phyloP scores from a whole-genome alignment of 108 stramenopile species.

The Fragilaria radians region DNA sequence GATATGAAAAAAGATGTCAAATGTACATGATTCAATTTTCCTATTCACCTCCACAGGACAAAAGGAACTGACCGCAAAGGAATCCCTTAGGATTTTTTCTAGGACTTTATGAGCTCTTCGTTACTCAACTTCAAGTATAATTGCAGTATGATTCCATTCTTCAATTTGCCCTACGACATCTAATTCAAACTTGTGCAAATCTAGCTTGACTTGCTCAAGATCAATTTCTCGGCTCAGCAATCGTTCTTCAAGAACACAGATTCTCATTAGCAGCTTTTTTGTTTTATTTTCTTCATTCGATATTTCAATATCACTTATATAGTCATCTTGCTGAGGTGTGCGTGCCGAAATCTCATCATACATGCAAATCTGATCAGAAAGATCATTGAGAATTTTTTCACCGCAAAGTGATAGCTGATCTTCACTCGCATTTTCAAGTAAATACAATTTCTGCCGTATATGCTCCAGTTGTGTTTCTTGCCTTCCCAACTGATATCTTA shows the following conservation, averaged over 20 bases:
- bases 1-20: no score
- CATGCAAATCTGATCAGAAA: neutral
- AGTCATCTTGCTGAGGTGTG: neutral
- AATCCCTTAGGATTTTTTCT: no score
- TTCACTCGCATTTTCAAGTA: neutral
- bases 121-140: no score
- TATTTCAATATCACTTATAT: neutral
- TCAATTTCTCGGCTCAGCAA: conserved; percentile 37
- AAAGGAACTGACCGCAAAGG: no score
- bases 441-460: neutral
- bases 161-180: conserved; percentile 5
- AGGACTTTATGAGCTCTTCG: no score
- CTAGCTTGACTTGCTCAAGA: conserved; percentile 36
- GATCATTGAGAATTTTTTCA: neutral
- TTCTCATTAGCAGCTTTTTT: conserved; percentile 24
- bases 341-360: neutral
- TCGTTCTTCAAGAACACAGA: conserved; percentile 47
- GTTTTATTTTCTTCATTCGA: neutral
- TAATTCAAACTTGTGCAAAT: conserved; percentile 17
- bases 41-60: no score
- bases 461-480: neutral
- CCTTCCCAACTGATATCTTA: neutral
- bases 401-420: neutral
- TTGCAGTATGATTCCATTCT: neutral
- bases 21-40: no score